Base-by-base conservation (phyloP, 176 grass and related monocot species). In the Ensete ventricosum region DNA sequence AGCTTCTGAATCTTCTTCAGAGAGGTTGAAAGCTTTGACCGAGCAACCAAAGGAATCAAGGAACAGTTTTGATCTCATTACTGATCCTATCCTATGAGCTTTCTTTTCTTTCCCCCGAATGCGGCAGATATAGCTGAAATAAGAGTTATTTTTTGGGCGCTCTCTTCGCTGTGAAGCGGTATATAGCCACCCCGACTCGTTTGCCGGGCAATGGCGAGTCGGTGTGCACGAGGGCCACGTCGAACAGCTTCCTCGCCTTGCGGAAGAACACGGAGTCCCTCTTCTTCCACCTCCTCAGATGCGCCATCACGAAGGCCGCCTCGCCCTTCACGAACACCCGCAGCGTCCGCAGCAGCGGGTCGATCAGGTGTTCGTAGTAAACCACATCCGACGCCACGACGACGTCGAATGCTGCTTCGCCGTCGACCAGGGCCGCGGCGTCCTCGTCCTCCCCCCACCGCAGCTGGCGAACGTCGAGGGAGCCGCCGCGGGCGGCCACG, bases 201-300 rank as follows among this genome's bases (percentile, higher is more conserved):
- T 86, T 86, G 12, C 88, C 90, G 53, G 87, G 80, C 2, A 88
- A 78, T 19, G 90, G 90, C 8, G 76, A 82, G 64, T 91, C 95
- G 66, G 86, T 84, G 57, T 98, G 90, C 73, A 93, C 58, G 66
- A 91, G 78, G 55, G 83, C 84, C 12, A 89, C 81, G 71, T 80
- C 79, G 78, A 93, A 98, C 72, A 82, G 1, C 73, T 98, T 93
- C 82, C 84, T 88, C 43, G 88, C 90, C 78, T 85, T 93, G 22
- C 75, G 84, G 65, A 98, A 98, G 84, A 98, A 93, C 74, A 79
- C 78, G 67, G 89, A 83, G 77, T 98, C 90, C 12, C 81, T 87
- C 73, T 89, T 89, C 82, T 93, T 98, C 95, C 95, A 93, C 86
- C 95, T 85, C 82, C 72, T 93, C 90, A 91, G 81, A 76, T 98